Evolutionary conservation across 139 green algal species (phyloP).

Genomic region (Ettlia oleoabundans): DNA sequence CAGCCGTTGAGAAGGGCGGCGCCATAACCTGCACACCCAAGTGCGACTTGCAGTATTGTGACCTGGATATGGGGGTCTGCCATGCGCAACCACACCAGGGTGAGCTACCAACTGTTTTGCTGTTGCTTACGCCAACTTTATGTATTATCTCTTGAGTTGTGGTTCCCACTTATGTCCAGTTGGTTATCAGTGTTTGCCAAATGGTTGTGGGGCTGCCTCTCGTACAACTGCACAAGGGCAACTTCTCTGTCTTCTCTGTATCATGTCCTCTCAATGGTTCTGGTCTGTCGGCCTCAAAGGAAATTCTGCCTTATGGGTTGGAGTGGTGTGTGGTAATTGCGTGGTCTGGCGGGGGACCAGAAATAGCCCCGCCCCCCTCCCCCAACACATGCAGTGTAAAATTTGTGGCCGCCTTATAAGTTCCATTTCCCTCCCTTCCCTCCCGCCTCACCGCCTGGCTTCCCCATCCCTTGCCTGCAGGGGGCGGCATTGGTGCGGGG

Average conservation of each 20-base stretch:
- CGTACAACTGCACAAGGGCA: too few relatives aligned
- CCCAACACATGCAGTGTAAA: neutral
- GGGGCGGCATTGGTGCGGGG: constrained; percentile 40
- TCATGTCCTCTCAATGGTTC: too few relatives aligned
- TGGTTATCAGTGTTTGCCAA: too few relatives aligned
- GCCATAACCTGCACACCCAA: constrained; percentile 59
- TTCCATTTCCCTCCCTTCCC: neutral
- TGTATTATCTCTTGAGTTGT: neutral
- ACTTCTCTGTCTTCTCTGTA: too few relatives aligned
- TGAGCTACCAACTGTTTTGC: neutral
- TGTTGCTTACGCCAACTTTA: neutral
- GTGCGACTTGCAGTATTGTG: constrained; percentile 63
- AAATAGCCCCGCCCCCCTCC: neutral
- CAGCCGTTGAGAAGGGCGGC: constrained; percentile 10
- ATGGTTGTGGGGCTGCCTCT: too few relatives aligned
- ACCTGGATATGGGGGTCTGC: constrained; percentile 53
- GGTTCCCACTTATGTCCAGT: too few relatives aligned
- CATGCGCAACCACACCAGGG: constrained; percentile 2
- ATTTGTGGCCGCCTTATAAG: too few relatives aligned
- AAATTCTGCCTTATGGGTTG: neutral
- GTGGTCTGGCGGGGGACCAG: neutral
- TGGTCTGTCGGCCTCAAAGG: neutral
- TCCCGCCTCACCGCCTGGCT: too few relatives aligned
- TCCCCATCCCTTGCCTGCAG: neutral
- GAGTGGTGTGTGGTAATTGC: neutral